phyloP scores from a whole-genome alignment of 805 yeast genomes.

The Yarrowia divulgata region DNA sequence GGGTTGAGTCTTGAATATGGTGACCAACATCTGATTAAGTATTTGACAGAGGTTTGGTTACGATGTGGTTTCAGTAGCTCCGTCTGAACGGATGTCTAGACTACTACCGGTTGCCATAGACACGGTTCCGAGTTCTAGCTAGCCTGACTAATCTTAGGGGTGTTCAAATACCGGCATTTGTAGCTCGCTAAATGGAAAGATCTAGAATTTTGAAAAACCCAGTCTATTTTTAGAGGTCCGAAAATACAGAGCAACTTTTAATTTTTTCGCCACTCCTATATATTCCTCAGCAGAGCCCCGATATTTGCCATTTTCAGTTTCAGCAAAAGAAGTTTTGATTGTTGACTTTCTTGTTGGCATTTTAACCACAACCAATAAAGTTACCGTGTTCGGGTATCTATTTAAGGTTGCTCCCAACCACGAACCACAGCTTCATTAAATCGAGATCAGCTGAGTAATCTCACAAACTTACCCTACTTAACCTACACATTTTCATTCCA shows the following conservation, averaged over 20 bases:
- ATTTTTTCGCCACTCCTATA: not conserved
- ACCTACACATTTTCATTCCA: constrained; percentile 33
- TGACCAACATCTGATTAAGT: no score
- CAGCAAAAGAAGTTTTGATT: not conserved
- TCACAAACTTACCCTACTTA: constrained; percentile 18
- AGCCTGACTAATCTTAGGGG: constrained; percentile 4
- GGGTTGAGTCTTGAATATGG: no score
- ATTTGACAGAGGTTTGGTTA: no score
- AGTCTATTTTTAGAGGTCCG: not conserved
- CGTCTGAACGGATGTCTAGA: no score
- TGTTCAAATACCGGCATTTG: not conserved
- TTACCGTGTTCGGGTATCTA: not conserved
- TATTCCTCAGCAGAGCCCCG: not conserved
- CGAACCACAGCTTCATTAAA: constrained; percentile 5
- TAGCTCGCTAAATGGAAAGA: not conserved
- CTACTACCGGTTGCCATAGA: not conserved
- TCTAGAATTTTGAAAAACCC: not conserved
- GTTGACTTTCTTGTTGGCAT: no score
- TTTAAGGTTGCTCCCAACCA: constrained; percentile 31
- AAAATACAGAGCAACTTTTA: constrained; percentile 9
- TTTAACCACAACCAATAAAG: not conserved
- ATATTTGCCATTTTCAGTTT: not conserved
- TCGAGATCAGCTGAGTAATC: constrained; percentile 30
- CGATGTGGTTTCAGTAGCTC: no score
- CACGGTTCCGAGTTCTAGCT: not conserved